phyloP scores from a whole-genome alignment of 805 yeast genomes.

The Trichomonascus vanleenenianus region DNA sequence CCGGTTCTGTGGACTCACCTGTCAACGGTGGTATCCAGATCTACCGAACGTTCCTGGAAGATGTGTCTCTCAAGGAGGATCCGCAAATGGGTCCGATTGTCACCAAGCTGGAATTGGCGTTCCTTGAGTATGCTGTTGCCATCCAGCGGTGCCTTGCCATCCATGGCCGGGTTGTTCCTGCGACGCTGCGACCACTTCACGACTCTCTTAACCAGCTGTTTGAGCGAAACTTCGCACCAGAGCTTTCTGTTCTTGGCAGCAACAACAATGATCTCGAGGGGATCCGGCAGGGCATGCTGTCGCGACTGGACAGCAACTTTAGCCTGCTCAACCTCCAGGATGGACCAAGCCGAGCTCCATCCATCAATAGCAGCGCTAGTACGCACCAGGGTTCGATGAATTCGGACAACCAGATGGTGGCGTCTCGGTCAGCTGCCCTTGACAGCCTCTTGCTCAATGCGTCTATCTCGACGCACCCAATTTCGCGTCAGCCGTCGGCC shows the following conservation, averaged over 20 bases:
- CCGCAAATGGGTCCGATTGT: constrained; percentile 22
- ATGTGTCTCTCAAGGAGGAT: constrained; percentile 18
- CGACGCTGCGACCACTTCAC: constrained; percentile 53
- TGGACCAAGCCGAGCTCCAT: too few relatives aligned
- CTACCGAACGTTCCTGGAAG: constrained; percentile 59
- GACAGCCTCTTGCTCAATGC: background rate
- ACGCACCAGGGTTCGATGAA: background rate
- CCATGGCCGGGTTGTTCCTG: constrained; percentile 59
- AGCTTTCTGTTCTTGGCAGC: constrained; percentile 35
- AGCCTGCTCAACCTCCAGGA: too few relatives aligned
- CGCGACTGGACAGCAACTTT: background rate
- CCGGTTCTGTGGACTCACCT: constrained; percentile 85
- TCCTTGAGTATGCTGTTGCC: constrained; percentile 60
- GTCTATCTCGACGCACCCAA: too few relatives aligned
- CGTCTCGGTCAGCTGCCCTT: background rate
- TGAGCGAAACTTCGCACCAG: constrained; percentile 58
- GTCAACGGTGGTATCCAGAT: constrained; percentile 90
- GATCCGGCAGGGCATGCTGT: background rate
- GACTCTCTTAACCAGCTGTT: constrained; percentile 56
- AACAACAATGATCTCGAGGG: background rate
- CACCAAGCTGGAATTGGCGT: constrained; percentile 37
- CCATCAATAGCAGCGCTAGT: too few relatives aligned
- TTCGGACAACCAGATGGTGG: background rate
- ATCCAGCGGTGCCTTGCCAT: constrained; percentile 58
- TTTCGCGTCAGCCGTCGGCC: too few relatives aligned